Evolutionary conservation across 345 rosid species (phyloP).

Genomic region (Viola odorata): DNA sequence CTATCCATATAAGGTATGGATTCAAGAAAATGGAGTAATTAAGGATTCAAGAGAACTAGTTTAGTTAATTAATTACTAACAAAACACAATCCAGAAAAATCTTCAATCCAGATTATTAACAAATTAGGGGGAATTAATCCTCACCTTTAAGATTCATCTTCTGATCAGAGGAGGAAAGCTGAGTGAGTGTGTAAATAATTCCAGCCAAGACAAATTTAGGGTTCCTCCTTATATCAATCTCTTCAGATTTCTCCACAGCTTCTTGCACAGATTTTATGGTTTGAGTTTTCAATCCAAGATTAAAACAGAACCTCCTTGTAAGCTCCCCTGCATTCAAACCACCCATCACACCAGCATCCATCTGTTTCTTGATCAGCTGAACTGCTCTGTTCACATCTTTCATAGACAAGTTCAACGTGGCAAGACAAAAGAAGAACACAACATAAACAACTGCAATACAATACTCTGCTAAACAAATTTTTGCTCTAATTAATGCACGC

Average conservation of each 20-base stretch:
- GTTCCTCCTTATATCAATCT: constrained; percentile 19
- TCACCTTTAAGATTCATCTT: constrained; percentile 15
- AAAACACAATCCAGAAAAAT: not conserved
- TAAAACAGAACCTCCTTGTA: constrained; percentile 15
- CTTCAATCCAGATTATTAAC: not conserved
- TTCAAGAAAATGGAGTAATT: not conserved
- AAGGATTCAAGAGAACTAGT: too few relatives aligned
- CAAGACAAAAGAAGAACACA: too few relatives aligned
- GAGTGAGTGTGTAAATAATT: constrained; percentile 15
- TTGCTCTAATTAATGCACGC: too few relatives aligned
- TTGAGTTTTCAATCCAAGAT: constrained; percentile 14
- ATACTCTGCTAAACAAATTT: too few relatives aligned
- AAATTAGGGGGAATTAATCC: not conserved
- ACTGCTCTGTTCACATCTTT: constrained; percentile 11
- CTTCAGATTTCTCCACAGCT: constrained; percentile 10
- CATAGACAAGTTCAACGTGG: not conserved
- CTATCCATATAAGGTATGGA: not conserved
- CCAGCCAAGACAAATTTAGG: constrained; percentile 15
- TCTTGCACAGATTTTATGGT: constrained; percentile 19
- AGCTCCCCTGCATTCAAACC: not conserved
- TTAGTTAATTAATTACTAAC: not conserved
- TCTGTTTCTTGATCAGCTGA: constrained; percentile 2
- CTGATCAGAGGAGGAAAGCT: constrained; percentile 10
- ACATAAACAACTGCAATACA: too few relatives aligned
- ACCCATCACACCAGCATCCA: not conserved